Conservation (phyloP, 495 filamentous ascomycete genomes). For the Aspergillus egyptiacus region DNA sequence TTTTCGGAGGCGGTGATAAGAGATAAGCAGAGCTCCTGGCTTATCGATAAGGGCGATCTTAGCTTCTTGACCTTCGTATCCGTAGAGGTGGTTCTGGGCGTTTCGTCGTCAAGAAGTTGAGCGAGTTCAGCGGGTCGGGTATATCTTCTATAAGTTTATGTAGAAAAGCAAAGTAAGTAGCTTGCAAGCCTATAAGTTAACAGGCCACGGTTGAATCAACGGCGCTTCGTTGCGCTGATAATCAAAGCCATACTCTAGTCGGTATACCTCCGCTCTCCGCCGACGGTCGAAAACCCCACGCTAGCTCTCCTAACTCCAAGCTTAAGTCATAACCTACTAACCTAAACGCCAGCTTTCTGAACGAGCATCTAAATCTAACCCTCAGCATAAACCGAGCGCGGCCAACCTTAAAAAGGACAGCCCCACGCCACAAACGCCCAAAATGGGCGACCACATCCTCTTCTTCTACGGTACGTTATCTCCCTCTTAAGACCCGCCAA, state of each 20-base stretch:
- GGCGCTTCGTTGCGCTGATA: too few relatives aligned
- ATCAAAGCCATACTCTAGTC: neutral
- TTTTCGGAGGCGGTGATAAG: conserved; percentile 21
- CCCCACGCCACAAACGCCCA: neutral
- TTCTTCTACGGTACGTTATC: conserved; percentile 52
- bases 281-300: neutral
- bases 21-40: neutral
- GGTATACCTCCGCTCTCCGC: conserved; percentile 1
- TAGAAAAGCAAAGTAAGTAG: too few relatives aligned
- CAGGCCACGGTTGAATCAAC: too few relatives aligned
- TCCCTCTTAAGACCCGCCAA: too few relatives aligned
- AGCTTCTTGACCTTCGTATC: too few relatives aligned
- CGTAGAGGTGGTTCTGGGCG: too few relatives aligned
- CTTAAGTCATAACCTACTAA: neutral
- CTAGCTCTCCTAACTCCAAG: neutral
- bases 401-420: neutral
- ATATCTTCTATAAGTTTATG: too few relatives aligned
- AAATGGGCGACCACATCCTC: conserved; percentile 42
- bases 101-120: too few relatives aligned
- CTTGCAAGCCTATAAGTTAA: too few relatives aligned
- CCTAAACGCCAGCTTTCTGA: too few relatives aligned
- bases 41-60: conserved; percentile 19
- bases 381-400: neutral
- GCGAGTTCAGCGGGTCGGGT: too few relatives aligned
- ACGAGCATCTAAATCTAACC: neutral